These are phyloP conservation scores for Rusavskia elegans DNA, from an alignment of 495 filamentous ascomycete species.

Conservation along the genomic window DNA sequence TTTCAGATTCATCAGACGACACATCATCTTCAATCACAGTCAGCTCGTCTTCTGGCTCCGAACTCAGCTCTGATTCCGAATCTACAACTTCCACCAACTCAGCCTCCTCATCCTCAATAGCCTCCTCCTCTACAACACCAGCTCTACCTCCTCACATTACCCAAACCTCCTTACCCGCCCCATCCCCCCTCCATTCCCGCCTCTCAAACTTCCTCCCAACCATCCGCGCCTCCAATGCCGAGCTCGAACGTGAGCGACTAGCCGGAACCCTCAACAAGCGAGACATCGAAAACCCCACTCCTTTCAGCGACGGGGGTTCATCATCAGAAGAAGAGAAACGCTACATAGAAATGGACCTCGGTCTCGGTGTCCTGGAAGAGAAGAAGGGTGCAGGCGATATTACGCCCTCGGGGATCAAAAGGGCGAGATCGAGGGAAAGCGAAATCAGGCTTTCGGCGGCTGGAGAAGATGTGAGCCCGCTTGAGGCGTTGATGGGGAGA, in stretches of 20 bases:
- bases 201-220: slow-evolving; percentile 30
- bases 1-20: not conserved
- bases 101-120: not conserved
- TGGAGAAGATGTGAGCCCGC: slow-evolving; percentile 13
- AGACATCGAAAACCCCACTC: slow-evolving; percentile 17
- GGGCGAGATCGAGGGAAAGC: slow-evolving; percentile 6
- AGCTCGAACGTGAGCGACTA: slow-evolving; percentile 25
- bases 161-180: not conserved
- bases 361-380: slow-evolving; percentile 33
- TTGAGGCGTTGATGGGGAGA: slow-evolving; percentile 26
- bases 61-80: not conserved
- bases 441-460: not conserved
- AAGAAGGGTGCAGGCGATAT: too few species aligned
- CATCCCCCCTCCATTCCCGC: slow-evolving; percentile 17
- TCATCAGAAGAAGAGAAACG: slow-evolving; percentile 15
- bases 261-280: slow-evolving; percentile 21
- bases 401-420: not conserved
- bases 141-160: not conserved
- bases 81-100: not conserved
- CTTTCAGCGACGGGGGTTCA: too few species aligned
- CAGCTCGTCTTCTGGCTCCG: not conserved
- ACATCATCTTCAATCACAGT: not conserved
- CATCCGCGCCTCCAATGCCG: slow-evolving; percentile 32
- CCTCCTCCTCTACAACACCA: not conserved
- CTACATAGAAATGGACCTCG: slow-evolving; percentile 41